phyloP scores from a whole-genome alignment of 1,139 yeast species.

The Saccharomyces hybrid region DNA sequence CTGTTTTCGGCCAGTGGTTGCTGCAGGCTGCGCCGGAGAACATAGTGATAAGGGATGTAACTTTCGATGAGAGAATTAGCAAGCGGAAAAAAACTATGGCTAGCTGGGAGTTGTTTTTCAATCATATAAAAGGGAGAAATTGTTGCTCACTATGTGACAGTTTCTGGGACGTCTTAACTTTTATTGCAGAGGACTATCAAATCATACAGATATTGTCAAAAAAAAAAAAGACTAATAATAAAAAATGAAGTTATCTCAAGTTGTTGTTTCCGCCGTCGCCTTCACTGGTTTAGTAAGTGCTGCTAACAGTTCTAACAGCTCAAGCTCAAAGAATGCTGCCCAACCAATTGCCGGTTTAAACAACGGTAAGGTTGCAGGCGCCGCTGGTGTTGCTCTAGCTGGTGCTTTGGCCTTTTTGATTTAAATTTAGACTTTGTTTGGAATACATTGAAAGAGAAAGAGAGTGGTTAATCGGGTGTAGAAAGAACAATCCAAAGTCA shows the following conservation, averaged over 20 bases:
- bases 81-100: not conserved
- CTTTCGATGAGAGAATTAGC: not conserved
- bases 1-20: not conserved
- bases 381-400: slow-evolving; percentile 23
- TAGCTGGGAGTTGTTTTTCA: not conserved
- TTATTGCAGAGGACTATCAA: not conserved
- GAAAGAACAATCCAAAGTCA: not conserved
- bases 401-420: slow-evolving; percentile 27
- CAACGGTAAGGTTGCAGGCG: slow-evolving; percentile 13
- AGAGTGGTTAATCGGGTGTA: not conserved
- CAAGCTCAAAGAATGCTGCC: slow-evolving; percentile 12
- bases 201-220: not conserved
- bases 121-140: not conserved
- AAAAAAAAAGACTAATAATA: not conserved
- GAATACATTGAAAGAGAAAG: not conserved
- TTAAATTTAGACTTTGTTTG: slow-evolving; percentile 6
- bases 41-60: not conserved
- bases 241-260: slow-evolving; percentile 21
- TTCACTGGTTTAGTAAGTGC: slow-evolving; percentile 14
- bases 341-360: slow-evolving; percentile 9
- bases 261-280: slow-evolving; percentile 20
- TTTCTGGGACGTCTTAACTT: not conserved
- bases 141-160: not conserved
- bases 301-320: slow-evolving; percentile 4
- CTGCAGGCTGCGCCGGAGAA: not conserved